Evolutionary conservation across 257 asterid species (phyloP), one percentile per base, ranked within the genome.

Genomic region (Anisodus acutangulus): DNA sequence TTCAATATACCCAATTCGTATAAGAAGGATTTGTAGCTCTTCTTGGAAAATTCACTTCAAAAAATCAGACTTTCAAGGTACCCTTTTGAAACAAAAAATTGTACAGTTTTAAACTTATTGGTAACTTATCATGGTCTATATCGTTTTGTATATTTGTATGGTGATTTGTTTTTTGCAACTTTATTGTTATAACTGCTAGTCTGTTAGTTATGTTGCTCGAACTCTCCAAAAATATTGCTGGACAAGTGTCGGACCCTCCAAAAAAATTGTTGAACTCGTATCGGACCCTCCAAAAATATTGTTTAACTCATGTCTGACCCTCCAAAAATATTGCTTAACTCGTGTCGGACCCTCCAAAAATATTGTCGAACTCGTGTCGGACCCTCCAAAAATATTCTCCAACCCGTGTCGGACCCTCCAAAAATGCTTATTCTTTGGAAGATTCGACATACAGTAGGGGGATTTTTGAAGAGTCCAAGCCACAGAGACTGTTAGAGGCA

Each of bases 41-140:
- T 84, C 83, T 43, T 88, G 89, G 11, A 78, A 87, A 11, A 64
- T 81, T 67, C 83, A 45, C 69, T 83, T 90, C 41, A 92, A 88
- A 69, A 91, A 86, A 86, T 89, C 92, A 54, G 88, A 85, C 68
- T 92, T 92, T 86, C 98, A 88, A 22, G 70, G 70, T 81, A 60
- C 13, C 5, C 2, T 54, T 45, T 37, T 58, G 43, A 16, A 26
- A 76, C 35, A 43, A 12, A 71, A 41, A 72, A 43, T 43, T 72
- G 2, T 5, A 9, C 12, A 41, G 80, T 71, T 71, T 16, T 41
- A 3, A 71, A 16, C 17, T 71, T 71, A 1, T 15, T 12, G 45
- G 45, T 41, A 41, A 41, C 1, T 6, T 39, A 31, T 15, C 68
- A 3, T 19, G 55, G 12, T 60, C 13, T 3, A 8, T 60, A 49